Base-by-base conservation (phyloP, 2,329 filamentous ascomycete species). In the Colletotrichum musicola region DNA sequence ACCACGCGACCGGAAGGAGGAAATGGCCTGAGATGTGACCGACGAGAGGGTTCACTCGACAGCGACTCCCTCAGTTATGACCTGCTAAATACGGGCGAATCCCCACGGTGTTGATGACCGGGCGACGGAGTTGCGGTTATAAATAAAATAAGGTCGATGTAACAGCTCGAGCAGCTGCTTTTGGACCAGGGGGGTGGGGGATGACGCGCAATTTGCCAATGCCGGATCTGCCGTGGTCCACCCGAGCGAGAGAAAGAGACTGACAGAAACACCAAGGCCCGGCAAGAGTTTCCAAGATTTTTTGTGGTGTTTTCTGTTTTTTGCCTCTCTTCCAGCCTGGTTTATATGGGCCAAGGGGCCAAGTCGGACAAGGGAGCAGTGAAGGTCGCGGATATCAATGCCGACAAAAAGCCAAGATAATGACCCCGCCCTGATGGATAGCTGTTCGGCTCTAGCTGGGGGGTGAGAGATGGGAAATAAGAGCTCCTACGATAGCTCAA, bases 311-410 rank as follows among this genome's bases (percentile, higher is more conserved):
- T 35, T 35, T 10, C 6, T 9, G 30, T 35, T 10, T 30, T 35
- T 35, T 35, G 30, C 30, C 30, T 35, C 30, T 35, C 10, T 35
- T 16, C 61, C 65, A 65, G 62, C 65, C 65, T 42, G 65, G 65
- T 60, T 65, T 61, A 65, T 65, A 68, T 68, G 65, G 62, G 55
- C 62, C 65, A 60, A 55, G 46, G 44, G 44, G 7, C 27, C 47
- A 35, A 35, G 30, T 35, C 30, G 30, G 30, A 7, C 30, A 35
- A 35, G 30, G 30, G 30, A 35, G 30, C 30, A 35, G 30, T 18
- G 46, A 60, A 25, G 46, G 40, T 18, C 16, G 25, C 62, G 62
- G 65, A 60, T 55, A 65, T 22, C 13, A 55, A 65, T 68, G 62
- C 62, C 65, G 62, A 65, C 46, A 22, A 55, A 56, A 60, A 30